phyloP scores from a whole-genome alignment of 1,284 basidiomycete genomes.

The Neonothopanus nambi region DNA sequence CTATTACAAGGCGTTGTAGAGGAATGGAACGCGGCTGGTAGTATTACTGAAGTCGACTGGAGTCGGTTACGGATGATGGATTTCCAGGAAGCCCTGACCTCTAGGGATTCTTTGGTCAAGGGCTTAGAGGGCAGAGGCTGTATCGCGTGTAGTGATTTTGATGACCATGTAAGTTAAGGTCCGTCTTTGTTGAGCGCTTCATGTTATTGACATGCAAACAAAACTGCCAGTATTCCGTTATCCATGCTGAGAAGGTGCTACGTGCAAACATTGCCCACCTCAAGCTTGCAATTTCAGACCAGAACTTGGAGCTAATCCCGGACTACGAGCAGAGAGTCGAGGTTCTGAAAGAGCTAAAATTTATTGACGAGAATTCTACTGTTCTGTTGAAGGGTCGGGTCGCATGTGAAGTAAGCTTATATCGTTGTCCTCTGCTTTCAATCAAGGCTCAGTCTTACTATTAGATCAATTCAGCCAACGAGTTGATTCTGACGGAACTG shows the following conservation, averaged over 20 bases:
- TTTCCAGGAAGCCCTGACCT: slow-evolving; percentile 83
- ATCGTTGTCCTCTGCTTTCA: background rate
- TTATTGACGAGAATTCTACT: slow-evolving; percentile 92
- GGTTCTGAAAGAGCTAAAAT: slow-evolving; percentile 89
- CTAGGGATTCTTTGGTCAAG: slow-evolving; percentile 54
- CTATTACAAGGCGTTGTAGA: slow-evolving; percentile 50
- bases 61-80: slow-evolving; percentile 81
- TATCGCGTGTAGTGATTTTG: slow-evolving; percentile 45
- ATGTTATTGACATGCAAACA: background rate
- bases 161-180: slow-evolving; percentile 29
- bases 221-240: slow-evolving; percentile 62
- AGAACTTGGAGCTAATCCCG: slow-evolving; percentile 95
- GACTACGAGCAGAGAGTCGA: slow-evolving; percentile 95
- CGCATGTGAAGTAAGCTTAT: slow-evolving; percentile 81
- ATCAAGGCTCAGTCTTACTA: background rate
- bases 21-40: slow-evolving; percentile 52
- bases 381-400: slow-evolving; percentile 96
- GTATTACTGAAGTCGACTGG: slow-evolving; percentile 84
- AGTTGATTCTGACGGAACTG: slow-evolving; percentile 94
- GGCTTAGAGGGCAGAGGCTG: slow-evolving; percentile 50
- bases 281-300: slow-evolving; percentile 86
- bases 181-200: background rate
- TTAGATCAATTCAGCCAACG: slow-evolving; percentile 96
- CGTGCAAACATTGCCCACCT: slow-evolving; percentile 73
- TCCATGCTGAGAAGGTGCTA: slow-evolving; percentile 78